phyloP scores from a whole-genome alignment of 208 protist species.

The Leishmania martiniquensis region DNA sequence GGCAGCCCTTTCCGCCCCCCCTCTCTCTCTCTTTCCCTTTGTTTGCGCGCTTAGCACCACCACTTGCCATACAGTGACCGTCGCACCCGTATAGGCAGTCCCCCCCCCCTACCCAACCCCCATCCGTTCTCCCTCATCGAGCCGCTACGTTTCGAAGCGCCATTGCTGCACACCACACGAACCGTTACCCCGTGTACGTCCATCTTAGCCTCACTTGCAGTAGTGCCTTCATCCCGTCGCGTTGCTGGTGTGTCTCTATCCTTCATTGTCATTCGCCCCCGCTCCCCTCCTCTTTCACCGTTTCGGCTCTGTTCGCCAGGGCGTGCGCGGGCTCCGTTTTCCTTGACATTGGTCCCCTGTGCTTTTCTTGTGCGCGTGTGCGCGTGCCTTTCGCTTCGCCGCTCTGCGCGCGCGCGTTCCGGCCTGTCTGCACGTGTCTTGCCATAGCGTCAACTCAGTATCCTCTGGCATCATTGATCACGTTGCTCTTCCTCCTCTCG shows the following conservation, averaged over 20 bases:
- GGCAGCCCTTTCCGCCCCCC: not conserved
- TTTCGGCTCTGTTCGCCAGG: not conserved
- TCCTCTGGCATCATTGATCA: too few relatives aligned
- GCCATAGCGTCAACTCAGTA: too few relatives aligned
- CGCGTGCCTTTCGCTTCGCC: not conserved
- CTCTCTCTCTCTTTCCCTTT: conserved; percentile 4
- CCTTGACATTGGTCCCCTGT: not conserved
- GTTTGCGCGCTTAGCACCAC: too few relatives aligned
- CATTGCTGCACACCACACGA: not conserved
- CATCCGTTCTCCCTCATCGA: conserved; percentile 21
- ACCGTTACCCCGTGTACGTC: not conserved
- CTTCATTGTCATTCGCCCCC: not conserved
- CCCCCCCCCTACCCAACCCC: too few relatives aligned
- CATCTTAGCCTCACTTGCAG: not conserved
- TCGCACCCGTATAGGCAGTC: too few relatives aligned
- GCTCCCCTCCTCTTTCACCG: not conserved
- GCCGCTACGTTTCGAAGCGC: not conserved
- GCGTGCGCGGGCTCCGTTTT: not conserved
- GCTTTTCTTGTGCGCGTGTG: not conserved
- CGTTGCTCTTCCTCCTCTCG: too few relatives aligned
- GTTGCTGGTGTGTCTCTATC: too few relatives aligned
- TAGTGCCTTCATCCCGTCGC: not conserved
- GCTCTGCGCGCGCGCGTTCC: too few relatives aligned
- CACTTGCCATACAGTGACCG: too few relatives aligned
- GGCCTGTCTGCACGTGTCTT: too few relatives aligned